These are phyloP conservation scores for Backusella liffmaniae DNA, from an alignment of 192 early-diverging fungal genomes.

Conservation along the genomic window DNA sequence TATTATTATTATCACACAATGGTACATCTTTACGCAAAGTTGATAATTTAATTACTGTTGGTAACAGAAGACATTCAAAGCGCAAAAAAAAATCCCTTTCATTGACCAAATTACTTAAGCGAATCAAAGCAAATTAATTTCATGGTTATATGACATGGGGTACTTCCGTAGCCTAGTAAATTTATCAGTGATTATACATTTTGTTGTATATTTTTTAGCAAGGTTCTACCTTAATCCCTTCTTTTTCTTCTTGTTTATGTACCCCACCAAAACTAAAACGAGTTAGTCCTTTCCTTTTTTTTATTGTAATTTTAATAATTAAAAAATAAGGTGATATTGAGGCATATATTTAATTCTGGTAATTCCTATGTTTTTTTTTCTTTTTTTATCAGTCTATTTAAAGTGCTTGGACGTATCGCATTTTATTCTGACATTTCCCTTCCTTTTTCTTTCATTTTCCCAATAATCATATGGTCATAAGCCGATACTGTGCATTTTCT, in stretches of 20 bases:
- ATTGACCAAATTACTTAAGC: neutral
- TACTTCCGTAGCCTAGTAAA: neutral
- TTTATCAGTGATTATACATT: neutral
- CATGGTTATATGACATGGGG: neutral
- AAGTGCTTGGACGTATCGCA: neutral
- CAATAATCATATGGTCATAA: neutral
- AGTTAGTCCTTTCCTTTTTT: neutral
- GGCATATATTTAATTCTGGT: neutral
- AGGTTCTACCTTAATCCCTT: neutral
- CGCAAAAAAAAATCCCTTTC: neutral
- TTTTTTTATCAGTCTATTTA: neutral
- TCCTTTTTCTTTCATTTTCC: neutral
- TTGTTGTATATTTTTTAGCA: neutral
- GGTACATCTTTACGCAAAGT: neutral
- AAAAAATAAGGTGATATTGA: neutral
- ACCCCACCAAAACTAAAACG: neutral
- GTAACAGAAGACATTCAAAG: neutral
- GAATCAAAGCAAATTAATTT: neutral
- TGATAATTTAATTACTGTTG: neutral
- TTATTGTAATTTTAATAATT: constrained; percentile 2
- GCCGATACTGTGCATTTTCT: neutral
- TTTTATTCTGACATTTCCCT: neutral
- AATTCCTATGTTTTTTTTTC: neutral
- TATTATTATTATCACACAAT: neutral
- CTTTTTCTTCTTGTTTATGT: neutral